A percentile compares a stretch with the other conserved stretches of the same genome.
Conservation (phyloP, 805 yeast species). For the Cyberlindnera mrakii region DNA sequence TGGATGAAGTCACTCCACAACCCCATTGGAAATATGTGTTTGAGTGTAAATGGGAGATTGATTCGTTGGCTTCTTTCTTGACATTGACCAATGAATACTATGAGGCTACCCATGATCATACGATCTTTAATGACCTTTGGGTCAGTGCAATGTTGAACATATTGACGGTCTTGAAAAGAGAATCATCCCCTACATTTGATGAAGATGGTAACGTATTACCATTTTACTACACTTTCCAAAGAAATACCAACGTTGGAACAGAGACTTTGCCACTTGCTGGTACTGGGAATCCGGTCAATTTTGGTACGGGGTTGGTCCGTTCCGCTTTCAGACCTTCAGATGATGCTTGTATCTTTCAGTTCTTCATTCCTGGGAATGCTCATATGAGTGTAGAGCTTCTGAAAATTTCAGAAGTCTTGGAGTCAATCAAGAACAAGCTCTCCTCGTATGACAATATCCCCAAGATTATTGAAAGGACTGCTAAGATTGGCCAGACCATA, state of each 20-base stretch:
- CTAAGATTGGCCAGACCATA: conserved; percentile 36
- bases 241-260: conserved; percentile 68
- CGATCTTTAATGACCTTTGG: conserved; percentile 47
- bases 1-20: conserved; percentile 61
- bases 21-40: conserved; percentile 71
- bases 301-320: conserved; percentile 63
- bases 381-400: conserved; percentile 61
- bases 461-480: conserved; percentile 27
- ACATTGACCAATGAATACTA: conserved; percentile 69
- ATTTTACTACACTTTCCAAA: conserved; percentile 60
- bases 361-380: conserved; percentile 82
- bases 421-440: conserved; percentile 10
- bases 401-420: conserved; percentile 28
- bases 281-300: conserved; percentile 76
- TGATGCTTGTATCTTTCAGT: conserved; percentile 76
- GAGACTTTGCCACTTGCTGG: conserved; percentile 80
- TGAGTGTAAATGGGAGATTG: conserved; percentile 88
- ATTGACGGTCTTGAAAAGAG: conserved; percentile 48
- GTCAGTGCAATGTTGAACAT: conserved; percentile 47
- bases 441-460: conserved; percentile 23
- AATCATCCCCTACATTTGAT: conserved; percentile 56
- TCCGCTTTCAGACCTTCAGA: conserved; percentile 87
- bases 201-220: conserved; percentile 33
- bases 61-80: conserved; percentile 76
- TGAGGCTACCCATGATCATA: conserved; percentile 43